Conservation (phyloP, 352 stramenopile species). For the Phytopythium ostracodes region DNA sequence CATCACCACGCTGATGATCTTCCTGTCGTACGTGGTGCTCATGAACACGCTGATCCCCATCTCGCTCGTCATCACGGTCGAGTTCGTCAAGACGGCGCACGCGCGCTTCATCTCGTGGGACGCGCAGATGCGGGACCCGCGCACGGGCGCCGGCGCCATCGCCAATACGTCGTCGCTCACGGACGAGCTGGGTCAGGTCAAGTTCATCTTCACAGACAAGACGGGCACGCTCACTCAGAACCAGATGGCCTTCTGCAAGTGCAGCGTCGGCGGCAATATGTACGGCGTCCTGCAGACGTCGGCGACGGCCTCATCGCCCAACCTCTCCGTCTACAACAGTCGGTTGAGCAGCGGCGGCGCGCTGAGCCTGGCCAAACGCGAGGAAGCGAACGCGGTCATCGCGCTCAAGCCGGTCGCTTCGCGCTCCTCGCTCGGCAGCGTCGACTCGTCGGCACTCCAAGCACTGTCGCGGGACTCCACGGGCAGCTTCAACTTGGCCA, state of each 20-base stretch:
- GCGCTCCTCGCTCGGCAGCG: not conserved
- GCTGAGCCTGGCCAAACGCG: not conserved
- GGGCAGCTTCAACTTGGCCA: constrained; percentile 1
- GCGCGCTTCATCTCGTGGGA: constrained; percentile 83
- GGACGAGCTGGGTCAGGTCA: constrained; percentile 91
- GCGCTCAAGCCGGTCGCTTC: not conserved
- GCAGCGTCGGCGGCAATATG: constrained; percentile 85
- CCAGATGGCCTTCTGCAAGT: constrained; percentile 95
- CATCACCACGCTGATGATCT: constrained; percentile 49
- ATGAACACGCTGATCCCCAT: constrained; percentile 93
- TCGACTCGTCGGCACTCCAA: no score
- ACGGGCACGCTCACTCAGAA: constrained; percentile 94
- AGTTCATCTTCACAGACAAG: constrained; percentile 93
- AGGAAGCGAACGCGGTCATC: not conserved
- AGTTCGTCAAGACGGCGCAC: constrained; percentile 72
- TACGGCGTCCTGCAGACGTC: constrained; percentile 50
- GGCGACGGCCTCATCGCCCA: constrained; percentile 4
- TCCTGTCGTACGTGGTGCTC: constrained; percentile 89
- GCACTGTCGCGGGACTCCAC: not conserved
- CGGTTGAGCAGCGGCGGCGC: not conserved
- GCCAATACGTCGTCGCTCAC: constrained; percentile 89
- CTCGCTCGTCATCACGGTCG: constrained; percentile 88
- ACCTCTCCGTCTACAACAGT: not conserved
- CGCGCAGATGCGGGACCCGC: constrained; percentile 42
- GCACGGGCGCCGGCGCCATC: constrained; percentile 53